phyloP scores from a whole-genome alignment of 2,329 filamentous ascomycete species.

The Neofusicoccum laricinum region DNA sequence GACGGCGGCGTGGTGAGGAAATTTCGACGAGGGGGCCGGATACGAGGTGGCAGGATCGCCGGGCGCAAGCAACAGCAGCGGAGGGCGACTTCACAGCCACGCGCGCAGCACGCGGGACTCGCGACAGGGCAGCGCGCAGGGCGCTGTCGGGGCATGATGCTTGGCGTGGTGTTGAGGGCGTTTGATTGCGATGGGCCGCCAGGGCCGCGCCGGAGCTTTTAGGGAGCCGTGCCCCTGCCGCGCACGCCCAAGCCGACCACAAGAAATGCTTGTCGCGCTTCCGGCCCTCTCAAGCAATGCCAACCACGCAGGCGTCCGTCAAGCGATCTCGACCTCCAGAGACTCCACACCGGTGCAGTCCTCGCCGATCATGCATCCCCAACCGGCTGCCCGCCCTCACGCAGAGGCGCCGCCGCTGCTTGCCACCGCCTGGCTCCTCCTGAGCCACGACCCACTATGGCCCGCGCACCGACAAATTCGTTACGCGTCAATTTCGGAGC shows the following conservation, averaged over 20 bases:
- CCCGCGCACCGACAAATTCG: constrained; percentile 13
- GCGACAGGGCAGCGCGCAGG: background rate
- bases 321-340: background rate
- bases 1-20: background rate
- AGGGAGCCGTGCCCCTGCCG: constrained; percentile 1
- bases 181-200: background rate
- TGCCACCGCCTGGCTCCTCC: background rate
- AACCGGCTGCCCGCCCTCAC: too few relatives aligned
- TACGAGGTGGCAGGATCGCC: background rate
- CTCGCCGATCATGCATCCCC: background rate
- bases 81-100: background rate
- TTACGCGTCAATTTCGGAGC: constrained; percentile 19
- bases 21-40: background rate
- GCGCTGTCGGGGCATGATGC: background rate
- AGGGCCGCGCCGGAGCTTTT: background rate
- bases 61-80: background rate
- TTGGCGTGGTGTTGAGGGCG: constrained; percentile 17
- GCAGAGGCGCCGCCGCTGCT: too few relatives aligned
- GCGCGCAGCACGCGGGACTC: background rate
- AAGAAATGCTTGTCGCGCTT: constrained; percentile 3
- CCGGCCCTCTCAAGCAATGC: background rate
- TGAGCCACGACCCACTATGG: constrained; percentile 14
- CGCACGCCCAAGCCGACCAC: background rate
- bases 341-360: background rate
- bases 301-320: background rate